Base-by-base conservation (phyloP, 139 green algal species). In the Coelastrella sp. region DNA sequence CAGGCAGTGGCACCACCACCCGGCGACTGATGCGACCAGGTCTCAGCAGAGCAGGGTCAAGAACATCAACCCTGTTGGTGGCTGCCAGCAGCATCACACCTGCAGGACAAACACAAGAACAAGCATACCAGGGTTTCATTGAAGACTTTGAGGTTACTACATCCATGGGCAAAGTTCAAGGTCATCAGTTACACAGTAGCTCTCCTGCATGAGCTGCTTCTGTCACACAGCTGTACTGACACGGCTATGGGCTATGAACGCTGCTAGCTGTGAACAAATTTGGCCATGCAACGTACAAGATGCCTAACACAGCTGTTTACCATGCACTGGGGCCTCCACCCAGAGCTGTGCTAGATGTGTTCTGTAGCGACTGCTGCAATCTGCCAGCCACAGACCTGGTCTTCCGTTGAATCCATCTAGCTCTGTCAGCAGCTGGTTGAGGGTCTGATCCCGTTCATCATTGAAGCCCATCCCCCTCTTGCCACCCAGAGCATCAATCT, bases 401-500 rank as follows among this genome's bases (percentile, higher is more conserved):
- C 92, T 83, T 11, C 90, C 91, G 79, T 98, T 94, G 87, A 98
- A 98, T 3, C 96, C 96, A 77, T 98, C 96, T 81, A 98, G 89
- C 89, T 98, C 95, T 34, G 95, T 98, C 35, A 98, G 90, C 84
- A 99, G 89, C 92, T 93, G 90, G 79, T 93, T 93, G 34, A 93
- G 83, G 0, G 90, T 93, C 79, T 93, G 90, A 72, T 93, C 90
- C 4, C 91, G 85, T 92, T 99, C 97, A 81, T 99, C 97, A 81
- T 99, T 99, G 81, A 95, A 92, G 8, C 94, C 96, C 48, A 93
- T 92, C 34, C 94, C 95, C 19, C 97, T 87, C 81, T 89, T 91
- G 9, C 88, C 92, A 32, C 94, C 96, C 41, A 99, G 91, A 0
- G 96, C 96, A 86, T 99, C 97, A 81, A 99, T 91, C 91, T 99